phyloP scores from a whole-genome alignment of 2,329 filamentous ascomycete genomes.

The Aspergillus melleus region DNA sequence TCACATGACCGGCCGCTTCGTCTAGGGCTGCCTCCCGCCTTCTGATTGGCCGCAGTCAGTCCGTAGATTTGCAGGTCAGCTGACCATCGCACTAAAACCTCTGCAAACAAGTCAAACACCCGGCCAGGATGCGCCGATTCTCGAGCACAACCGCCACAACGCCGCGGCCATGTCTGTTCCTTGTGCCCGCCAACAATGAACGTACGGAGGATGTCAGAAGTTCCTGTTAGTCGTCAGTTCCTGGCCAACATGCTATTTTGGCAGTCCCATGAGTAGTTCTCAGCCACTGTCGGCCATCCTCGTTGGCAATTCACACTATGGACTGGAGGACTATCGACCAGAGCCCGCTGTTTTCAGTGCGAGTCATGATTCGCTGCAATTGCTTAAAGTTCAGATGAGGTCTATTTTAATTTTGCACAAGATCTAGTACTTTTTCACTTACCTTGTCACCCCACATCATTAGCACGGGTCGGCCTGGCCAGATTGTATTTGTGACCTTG shows the following conservation, averaged over 20 bases:
- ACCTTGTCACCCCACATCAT: neutral
- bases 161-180: neutral
- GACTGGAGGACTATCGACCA: neutral
- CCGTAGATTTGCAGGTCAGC: neutral
- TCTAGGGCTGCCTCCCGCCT: constrained; percentile 17
- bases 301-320: no score
- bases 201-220: no score
- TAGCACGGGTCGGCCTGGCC: neutral
- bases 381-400: neutral
- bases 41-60: constrained; percentile 8
- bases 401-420: neutral
- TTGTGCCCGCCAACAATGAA: no score
- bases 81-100: neutral
- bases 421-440: neutral
- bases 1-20: constrained; percentile 29
- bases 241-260: no score
- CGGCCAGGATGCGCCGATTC: neutral
- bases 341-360: neutral
- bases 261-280: no score
- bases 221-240: no score
- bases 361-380: neutral
- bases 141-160: neutral
- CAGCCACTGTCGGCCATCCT: no score
- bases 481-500: neutral
- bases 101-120: neutral